Base-by-base conservation (phyloP, 768 basidiomycete genomes). In the Cantharellus cinnabarinus region DNA sequence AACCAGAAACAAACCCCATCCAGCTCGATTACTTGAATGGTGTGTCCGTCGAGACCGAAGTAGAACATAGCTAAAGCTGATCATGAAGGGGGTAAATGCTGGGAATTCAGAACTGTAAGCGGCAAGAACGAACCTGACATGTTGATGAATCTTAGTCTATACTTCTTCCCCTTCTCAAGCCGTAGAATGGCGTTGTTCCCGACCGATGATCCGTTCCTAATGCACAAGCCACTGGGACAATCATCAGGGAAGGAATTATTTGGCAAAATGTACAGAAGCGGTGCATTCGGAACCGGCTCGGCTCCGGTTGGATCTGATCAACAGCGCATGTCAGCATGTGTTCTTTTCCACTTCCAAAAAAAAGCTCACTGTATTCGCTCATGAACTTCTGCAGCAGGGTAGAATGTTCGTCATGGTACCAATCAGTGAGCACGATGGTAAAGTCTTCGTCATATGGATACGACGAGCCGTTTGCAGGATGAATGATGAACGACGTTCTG, bases 31-130 rank as follows among this genome's bases (percentile, higher is more conserved):
- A 89, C 76, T 3, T 75, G 72, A 85, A 90, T 88, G 39, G 84
- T 76, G 65, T 90, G 87, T 2, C 88, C 88, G 62, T 89, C 88
- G 50, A 90, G 86, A 83, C 85, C 87, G 69, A 90, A 88, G 73
- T 75, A 88, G 70, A 88, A 88, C 42, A 77, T 76, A 1, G 79
- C 66, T 60, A 90, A 82, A 0, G 79, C 63, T 51, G 40, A 10
- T 14, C 56, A 14, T 10, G 10, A 54, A 10, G 38, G 52, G 52
- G 35, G 7, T 10, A 10, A 37, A 37, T 54, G 7, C 35, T 7
- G 14, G 38, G 10, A 57, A 39, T 7, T 57, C 56, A 57, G 2
- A 14, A 5, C 39, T 7, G 42, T 40, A 42, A 57, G 14, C 42
- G 20, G n/a, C 20, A 51, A 39, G 44, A 34, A 66, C 67, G 59